Conservation (phyloP, 495 filamentous ascomycete species). For the Penicillium waksmanii region DNA sequence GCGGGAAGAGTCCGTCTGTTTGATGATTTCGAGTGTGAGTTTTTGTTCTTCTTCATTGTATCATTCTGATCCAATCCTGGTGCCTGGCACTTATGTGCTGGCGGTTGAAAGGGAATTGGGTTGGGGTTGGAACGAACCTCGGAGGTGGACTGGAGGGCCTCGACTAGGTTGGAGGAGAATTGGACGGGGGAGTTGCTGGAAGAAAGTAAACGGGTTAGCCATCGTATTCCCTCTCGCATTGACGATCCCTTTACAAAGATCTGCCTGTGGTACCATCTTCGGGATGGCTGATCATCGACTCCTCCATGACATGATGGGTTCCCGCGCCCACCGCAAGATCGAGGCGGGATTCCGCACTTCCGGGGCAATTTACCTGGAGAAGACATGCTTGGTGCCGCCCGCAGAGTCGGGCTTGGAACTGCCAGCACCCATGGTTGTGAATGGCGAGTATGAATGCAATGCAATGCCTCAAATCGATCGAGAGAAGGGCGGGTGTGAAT, state of each 20-base stretch:
- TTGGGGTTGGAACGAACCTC: conserved; percentile 63
- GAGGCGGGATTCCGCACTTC: conserved; percentile 7
- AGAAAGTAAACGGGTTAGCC: neutral
- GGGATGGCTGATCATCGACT: conserved; percentile 12
- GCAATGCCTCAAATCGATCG: conserved; percentile 17
- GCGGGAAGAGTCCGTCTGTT: conserved; percentile 84
- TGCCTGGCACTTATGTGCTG: conserved; percentile 7
- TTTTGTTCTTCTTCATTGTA: neutral
- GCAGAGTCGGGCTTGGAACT: conserved; percentile 57
- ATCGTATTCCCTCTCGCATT: neutral
- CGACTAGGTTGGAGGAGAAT: conserved; percentile 82
- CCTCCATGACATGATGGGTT: conserved; percentile 20
- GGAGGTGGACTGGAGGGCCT: conserved; percentile 77
- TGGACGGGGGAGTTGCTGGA: conserved; percentile 78
- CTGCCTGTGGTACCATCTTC: neutral
- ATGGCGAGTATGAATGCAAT: conserved; percentile 18
- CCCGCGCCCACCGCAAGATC: conserved; percentile 13
- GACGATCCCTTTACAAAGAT: neutral
- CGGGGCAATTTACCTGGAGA: conserved; percentile 47
- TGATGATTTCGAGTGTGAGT: conserved; percentile 19
- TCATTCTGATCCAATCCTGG: neutral
- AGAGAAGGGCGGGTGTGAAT: conserved; percentile 25
- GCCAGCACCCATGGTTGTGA: conserved; percentile 52
- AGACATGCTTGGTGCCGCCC: conserved; percentile 54
- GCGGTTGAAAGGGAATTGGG: conserved; percentile 3